Conservation (phyloP, 2,329 filamentous ascomycete species). For the Colletotrichum gloeosporioides region DNA sequence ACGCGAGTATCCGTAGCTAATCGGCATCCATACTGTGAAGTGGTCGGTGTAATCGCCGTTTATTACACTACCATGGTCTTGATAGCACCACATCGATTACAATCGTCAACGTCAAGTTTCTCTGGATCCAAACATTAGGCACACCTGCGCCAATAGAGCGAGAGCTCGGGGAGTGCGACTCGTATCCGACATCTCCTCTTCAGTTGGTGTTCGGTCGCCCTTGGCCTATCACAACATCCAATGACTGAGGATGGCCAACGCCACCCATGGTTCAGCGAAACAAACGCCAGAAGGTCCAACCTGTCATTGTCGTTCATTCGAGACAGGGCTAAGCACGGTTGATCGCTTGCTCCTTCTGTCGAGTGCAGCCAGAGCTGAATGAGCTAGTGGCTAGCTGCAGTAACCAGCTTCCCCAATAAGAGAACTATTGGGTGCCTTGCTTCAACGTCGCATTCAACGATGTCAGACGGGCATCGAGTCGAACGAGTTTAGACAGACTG, state of each 20-base stretch:
- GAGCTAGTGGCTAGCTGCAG: not conserved
- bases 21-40: not conserved
- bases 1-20: not conserved
- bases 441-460: not conserved
- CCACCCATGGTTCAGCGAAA: not conserved
- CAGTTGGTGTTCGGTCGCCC: not conserved
- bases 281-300: not conserved
- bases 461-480: not conserved
- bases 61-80: not conserved
- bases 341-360: not conserved
- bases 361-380: not conserved
- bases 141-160: not conserved
- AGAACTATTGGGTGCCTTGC: not conserved
- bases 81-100: not conserved
- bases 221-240: not conserved
- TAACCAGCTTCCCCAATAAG: not conserved
- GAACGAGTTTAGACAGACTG: not conserved
- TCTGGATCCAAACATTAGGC: not conserved
- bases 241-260: not conserved
- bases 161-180: not conserved
- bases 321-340: not conserved
- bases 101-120: not conserved
- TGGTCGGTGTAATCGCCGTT: not conserved
- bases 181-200: not conserved
- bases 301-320: not conserved